phyloP scores from a whole-genome alignment of 1,284 basidiomycete species.

The Apiotrichum laibachii region DNA sequence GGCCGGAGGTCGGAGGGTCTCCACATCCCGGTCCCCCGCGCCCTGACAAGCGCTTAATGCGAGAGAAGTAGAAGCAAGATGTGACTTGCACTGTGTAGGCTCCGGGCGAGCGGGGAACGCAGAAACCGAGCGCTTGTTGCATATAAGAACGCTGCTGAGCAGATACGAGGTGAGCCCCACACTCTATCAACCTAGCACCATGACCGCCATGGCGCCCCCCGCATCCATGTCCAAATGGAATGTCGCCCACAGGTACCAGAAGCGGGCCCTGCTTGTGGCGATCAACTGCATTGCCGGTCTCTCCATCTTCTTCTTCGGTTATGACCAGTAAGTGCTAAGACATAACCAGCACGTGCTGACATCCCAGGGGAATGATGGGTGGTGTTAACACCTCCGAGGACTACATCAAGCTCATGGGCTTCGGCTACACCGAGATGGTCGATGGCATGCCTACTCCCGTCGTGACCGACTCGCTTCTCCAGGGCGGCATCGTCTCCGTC shows the following conservation, averaged over 20 bases:
- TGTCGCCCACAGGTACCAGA: constrained; percentile 17
- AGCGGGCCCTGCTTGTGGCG: constrained; percentile 24
- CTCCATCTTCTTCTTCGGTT: constrained; percentile 34
- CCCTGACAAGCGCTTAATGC: no score
- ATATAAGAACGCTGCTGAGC: no score
- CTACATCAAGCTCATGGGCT: constrained; percentile 29
- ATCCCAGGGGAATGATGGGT: constrained; percentile 19
- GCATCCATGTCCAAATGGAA: constrained; percentile 14
- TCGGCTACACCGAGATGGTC: constrained; percentile 26
- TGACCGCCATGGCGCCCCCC: neutral
- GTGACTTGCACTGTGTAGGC: no score
- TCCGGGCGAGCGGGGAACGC: no score
- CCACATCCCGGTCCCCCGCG: no score
- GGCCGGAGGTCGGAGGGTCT: no score
- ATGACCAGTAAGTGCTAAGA: constrained; percentile 10
- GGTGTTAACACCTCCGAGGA: constrained; percentile 31
- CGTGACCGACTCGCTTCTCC: constrained; percentile 57
- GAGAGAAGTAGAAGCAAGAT: no score
- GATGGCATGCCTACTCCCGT: constrained; percentile 38
- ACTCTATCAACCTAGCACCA: no score
- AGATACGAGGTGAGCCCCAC: no score
- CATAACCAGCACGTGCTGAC: neutral
- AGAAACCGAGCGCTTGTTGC: no score
- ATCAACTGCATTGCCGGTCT: constrained; percentile 30
- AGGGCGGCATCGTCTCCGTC: constrained; percentile 36